A percentile compares a stretch with the other conserved stretches of the same genome.
phyloP scores from a whole-genome alignment of 495 filamentous ascomycete genomes.

The Cercophora newfieldiana region DNA sequence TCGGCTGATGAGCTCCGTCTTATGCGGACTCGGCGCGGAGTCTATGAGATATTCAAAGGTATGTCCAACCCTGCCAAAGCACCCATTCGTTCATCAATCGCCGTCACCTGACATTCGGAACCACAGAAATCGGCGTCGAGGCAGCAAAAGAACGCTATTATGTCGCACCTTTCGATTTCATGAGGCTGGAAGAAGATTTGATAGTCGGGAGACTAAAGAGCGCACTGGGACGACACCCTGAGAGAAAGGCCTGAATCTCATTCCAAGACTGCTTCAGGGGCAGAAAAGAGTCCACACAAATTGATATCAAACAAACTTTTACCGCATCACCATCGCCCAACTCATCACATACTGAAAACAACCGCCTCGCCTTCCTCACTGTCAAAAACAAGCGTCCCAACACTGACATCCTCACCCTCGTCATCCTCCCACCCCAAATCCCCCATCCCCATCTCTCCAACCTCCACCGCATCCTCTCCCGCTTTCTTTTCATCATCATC shows the following conservation, averaged over 20 bases:
- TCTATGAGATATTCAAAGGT: conserved; percentile 14
- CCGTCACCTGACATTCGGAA: not conserved
- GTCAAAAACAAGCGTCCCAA: not conserved
- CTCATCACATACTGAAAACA: not conserved
- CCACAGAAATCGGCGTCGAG: conserved; percentile 7
- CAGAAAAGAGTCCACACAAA: not conserved
- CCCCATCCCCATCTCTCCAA: not conserved
- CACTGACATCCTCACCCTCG: not conserved
- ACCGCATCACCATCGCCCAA: not conserved
- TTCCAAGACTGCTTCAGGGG: not conserved
- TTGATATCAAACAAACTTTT: not conserved
- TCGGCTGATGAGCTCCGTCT: not conserved
- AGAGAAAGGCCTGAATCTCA: not conserved
- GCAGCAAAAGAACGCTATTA: not conserved
- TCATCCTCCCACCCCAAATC: not conserved
- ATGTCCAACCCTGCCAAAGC: not conserved
- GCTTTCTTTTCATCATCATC: not conserved
- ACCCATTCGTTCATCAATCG: not conserved
- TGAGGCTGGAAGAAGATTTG: conserved; percentile 7
- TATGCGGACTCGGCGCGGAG: conserved; percentile 10
- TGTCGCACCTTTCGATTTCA: conserved; percentile 9
- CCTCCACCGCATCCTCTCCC: not conserved
- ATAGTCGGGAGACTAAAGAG: not conserved
- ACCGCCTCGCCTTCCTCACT: conserved; percentile 5
- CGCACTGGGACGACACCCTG: conserved; percentile 11